A percentile compares a stretch with the other conserved stretches of the same genome.
These are phyloP conservation scores for Scedosporium apiospermum DNA, from an alignment of 2,329 filamentous ascomycete genomes.

Conservation along the genomic window DNA sequence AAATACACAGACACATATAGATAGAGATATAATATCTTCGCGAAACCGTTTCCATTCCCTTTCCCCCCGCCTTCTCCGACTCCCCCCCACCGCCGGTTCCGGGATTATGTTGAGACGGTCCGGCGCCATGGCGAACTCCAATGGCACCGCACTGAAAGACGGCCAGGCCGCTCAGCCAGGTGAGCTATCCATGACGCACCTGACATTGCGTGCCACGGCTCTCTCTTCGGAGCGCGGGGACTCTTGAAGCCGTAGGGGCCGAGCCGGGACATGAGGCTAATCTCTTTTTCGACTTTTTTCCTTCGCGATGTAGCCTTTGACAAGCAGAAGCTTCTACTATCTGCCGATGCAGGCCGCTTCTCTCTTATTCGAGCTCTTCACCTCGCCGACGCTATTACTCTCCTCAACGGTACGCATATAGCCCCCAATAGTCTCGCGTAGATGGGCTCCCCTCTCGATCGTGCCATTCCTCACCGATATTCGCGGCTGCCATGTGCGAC, in stretches of 20 bases:
- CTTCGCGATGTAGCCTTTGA: conserved; percentile 39
- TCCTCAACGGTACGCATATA: conserved; percentile 56
- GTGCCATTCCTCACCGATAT: not conserved
- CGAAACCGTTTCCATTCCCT: not conserved
- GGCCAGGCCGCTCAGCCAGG: not conserved
- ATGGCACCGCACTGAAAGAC: not conserved
- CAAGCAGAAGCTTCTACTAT: conserved; percentile 68
- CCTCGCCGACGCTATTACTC: conserved; percentile 74
- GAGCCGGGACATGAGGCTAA: not conserved
- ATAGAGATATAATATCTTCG: not conserved
- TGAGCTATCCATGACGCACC: not conserved
- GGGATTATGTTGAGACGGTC: conserved; percentile 3
- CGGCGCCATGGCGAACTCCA: conserved; percentile 1
- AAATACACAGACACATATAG: not conserved
- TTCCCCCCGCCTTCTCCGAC: not conserved
- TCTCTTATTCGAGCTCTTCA: conserved; percentile 60
- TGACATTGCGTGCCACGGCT: not conserved
- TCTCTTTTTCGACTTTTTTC: not conserved
- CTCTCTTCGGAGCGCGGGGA: not conserved
- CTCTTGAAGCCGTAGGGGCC: not conserved
- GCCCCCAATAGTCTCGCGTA: not conserved
- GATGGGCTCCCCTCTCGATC: not conserved
- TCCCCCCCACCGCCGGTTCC: not conserved
- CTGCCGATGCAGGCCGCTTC: conserved; percentile 64
- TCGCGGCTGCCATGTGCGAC: not conserved